phyloP scores from a whole-genome alignment of 2,329 filamentous ascomycete species.

The Aspergillus pseudonomiae region DNA sequence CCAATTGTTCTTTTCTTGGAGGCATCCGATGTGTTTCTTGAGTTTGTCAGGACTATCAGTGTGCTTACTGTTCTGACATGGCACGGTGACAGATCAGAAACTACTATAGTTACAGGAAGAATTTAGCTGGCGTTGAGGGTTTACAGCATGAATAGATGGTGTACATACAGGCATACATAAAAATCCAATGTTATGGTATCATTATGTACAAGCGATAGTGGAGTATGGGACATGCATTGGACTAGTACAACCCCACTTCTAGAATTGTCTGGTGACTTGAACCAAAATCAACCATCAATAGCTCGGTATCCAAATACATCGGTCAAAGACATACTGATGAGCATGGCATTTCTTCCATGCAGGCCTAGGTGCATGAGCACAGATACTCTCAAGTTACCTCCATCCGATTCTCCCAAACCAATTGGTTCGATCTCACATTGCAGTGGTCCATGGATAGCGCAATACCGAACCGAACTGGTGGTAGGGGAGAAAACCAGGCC shows the following conservation, averaged over 20 bases:
- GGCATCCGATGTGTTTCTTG: conserved; percentile 10
- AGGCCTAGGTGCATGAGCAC: background rate
- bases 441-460: background rate
- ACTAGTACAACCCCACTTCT: background rate
- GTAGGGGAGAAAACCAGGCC: background rate
- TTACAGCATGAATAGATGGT: background rate
- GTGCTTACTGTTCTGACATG: background rate
- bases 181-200: background rate
- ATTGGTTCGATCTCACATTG: background rate
- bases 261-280: background rate
- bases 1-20: conserved; percentile 24
- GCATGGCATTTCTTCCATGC: background rate
- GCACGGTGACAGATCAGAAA: background rate
- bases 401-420: background rate
- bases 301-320: background rate
- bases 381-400: background rate
- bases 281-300: background rate
- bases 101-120: background rate
- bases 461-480: background rate
- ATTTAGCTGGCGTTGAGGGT: no score
- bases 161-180: background rate
- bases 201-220: background rate
- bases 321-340: background rate
- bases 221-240: background rate
- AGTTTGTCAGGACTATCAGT: background rate